A percentile compares a stretch with the other conserved stretches of the same genome.
These are phyloP conservation scores for Aspergillus proliferans DNA, from an alignment of 2,329 filamentous ascomycete species.

Conservation along the genomic window DNA sequence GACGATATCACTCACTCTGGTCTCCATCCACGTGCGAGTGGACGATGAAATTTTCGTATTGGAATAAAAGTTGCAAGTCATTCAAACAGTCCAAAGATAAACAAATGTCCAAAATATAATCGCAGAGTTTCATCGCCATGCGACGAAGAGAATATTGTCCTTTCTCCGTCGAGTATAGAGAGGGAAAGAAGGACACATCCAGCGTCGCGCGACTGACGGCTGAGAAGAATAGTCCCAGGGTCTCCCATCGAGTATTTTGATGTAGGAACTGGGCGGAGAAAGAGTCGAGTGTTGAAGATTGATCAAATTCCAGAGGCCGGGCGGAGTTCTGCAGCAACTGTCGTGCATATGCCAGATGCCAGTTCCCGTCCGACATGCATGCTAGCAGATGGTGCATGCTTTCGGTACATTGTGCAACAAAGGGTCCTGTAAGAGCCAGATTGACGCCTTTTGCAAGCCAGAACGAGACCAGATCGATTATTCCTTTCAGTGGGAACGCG, in stretches of 20 bases:
- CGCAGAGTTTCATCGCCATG: conserved; percentile 23
- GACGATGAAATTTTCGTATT: conserved; percentile 45
- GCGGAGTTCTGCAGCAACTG: no score
- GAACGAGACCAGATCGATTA: conserved; percentile 12
- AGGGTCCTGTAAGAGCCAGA: no score
- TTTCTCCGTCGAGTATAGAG: conserved; percentile 22
- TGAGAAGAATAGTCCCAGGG: conserved; percentile 33
- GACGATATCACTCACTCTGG: conserved; percentile 32
- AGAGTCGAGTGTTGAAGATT: no score
- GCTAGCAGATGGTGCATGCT: no score
- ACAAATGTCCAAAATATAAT: conserved; percentile 33
- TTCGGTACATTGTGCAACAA: no score
- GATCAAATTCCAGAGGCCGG: no score
- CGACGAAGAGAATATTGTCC: conserved; percentile 20
- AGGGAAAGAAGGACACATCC: conserved; percentile 24
- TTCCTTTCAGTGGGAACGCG: conserved; percentile 10
- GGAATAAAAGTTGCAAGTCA: conserved; percentile 41
- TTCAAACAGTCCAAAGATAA: conserved; percentile 33
- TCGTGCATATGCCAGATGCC: no score
- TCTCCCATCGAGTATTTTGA: conserved; percentile 34
- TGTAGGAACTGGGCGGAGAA: conserved; percentile 15
- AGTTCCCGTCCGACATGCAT: no score
- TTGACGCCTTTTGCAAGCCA: neutral
- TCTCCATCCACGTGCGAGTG: conserved; percentile 41
- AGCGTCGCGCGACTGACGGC: conserved; percentile 30